Base-by-base conservation (phyloP, 441 rosid species). In the Eruca vesicaria region DNA sequence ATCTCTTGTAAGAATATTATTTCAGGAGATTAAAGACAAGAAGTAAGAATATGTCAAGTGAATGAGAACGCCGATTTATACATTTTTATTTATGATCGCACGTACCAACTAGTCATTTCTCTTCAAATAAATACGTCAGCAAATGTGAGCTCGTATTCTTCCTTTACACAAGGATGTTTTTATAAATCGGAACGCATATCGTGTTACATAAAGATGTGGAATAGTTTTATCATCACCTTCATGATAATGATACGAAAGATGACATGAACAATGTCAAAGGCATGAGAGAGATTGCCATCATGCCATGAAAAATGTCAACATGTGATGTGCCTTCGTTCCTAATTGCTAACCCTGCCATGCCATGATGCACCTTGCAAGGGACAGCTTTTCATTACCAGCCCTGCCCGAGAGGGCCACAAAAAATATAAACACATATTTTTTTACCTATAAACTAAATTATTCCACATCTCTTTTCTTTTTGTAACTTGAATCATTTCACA, bases 301-400 rank as follows among this genome's bases (percentile, higher is more conserved):
- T 35, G 41, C 12, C 41, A 35, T 35, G 41, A 35, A 35, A 35
- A 9, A 35, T 35, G 12, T 35, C 41, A 35, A 2, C 12, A 76
- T 76, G 75, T 76, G 80, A 41, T 76, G 75, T 76, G 80, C 31
- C 75, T 70, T 70, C 66, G 71, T 56, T 69, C 74, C 75, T 21
- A 23, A 31, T 45, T 76, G 80, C 75, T 70, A 75, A 69, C 74
- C 74, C 69, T 69, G 66, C 75, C 80, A 70, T 70, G 66, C 74
- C 74, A 70, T 76, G 80, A 70, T 70, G 56, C 80, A 33, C 35
- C 48, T 71, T 77, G 75, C 43, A 77, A 77, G 68, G 56, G 72
- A 62, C 80, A 77, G 26, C 3, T 23, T 23, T 23, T 23, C 26
- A 23, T 23, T 23, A 23, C 26, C 26, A n/a, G n/a, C n/a, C n/a